Evolutionary conservation across 352 stramenopile species (phyloP), one percentile per base, ranked within the genome.

Genomic region (Phytophthora cactorum): DNA sequence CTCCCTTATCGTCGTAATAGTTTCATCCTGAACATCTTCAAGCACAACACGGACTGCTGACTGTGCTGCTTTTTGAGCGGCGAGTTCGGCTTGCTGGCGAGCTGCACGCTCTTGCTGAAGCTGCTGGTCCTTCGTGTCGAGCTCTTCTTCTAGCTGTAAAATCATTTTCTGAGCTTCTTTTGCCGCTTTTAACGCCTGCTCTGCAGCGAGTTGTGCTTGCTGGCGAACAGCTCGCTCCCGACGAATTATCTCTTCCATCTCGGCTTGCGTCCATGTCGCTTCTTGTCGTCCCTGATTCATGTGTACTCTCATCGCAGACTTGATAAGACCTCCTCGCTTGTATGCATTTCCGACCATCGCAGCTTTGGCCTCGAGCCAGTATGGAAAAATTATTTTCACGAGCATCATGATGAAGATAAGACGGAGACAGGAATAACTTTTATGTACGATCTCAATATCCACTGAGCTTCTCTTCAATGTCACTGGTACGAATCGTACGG

Each of bases 101-200:
- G 22, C 46, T 43, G 22, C 32, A 43, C 56, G 56, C 36, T 55
- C 56, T 49, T 63, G 56, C 22, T 55, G 44, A 31, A 63, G 56
- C 32, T 49, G 44, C 14, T 49, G 7, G 4, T 63, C 44, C 8
- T 63, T 63, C 15, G 1, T 22, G 5, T 49, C 32, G 10, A 63
- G 56, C 50, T 63, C 56, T 55, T 63, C 44, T 51, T 63, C 56
- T 4, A 63, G 32, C 31, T 63, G 56, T 25, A 55, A 5, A 28
- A 63, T 55, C 44, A 63, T n/a, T 29, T 63, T 63, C 11, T 63
- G 45, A 17, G 44, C 56, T 54, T 63, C 56, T 54, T 54, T 63
- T 27, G 56, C 56, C 17, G 56, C 56, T 14, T 46, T 41, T 25
- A 63, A 28, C n/a, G 56, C 44, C 32, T 63, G 44, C 46, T 55